These are phyloP conservation scores for Puccinellia tenuiflora DNA, from an alignment of 176 grass and related monocot genomes.

Conservation along the genomic window DNA sequence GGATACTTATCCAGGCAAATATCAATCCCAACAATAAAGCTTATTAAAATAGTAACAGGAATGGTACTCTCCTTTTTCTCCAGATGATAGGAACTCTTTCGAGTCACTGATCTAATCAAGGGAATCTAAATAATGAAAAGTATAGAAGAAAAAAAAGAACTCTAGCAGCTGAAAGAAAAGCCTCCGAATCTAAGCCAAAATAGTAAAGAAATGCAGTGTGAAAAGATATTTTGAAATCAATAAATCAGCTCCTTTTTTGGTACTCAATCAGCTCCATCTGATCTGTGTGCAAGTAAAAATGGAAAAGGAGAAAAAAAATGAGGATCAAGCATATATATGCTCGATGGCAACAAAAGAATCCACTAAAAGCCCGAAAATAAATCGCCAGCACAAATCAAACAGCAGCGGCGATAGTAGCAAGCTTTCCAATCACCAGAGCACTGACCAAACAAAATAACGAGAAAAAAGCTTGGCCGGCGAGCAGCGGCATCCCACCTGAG, in stretches of 20 bases:
- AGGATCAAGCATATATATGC: neutral
- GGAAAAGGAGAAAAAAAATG: neutral
- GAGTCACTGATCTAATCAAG: constrained; percentile 27
- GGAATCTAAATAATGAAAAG: neutral
- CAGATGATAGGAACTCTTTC: constrained; percentile 7
- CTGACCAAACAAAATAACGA: neutral
- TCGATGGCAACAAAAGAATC: neutral
- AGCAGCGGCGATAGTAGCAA: constrained; percentile 23
- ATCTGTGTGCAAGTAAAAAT: neutral
- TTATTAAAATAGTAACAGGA: neutral
- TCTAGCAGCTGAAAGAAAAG: neutral
- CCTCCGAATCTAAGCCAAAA: constrained; percentile 25
- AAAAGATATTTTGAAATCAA: neutral
- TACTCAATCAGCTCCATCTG: constrained; percentile 7
- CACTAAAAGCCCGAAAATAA: neutral
- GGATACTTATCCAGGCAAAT: constrained; percentile 26
- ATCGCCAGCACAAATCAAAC: constrained; percentile 15
- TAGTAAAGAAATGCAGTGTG: neutral
- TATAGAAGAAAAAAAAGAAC: neutral
- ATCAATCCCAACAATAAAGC: constrained; percentile 23
- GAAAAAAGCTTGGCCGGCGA: neutral
- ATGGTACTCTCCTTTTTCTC: neutral
- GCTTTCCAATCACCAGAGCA: constrained; percentile 7
- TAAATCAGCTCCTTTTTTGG: neutral
- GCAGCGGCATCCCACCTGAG: constrained; percentile 32